A percentile compares a stretch with the other conserved stretches of the same genome.
These are phyloP conservation scores for Neurospora sp. DNA, from an alignment of 495 filamentous ascomycete species.

Conservation along the genomic window DNA sequence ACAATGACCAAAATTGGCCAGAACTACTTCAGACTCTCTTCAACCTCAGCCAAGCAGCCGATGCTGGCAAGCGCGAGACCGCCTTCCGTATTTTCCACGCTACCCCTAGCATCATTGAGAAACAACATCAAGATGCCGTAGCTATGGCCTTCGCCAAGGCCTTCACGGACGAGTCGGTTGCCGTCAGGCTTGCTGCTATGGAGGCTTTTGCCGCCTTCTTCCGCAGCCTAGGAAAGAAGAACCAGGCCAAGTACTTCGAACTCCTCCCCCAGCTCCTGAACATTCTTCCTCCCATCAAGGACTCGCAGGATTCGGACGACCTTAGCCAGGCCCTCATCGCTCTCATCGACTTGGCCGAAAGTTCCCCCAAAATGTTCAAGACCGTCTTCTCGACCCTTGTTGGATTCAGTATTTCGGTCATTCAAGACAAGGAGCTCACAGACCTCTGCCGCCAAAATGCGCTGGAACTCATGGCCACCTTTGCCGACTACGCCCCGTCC, in stretches of 20 bases:
- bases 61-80: slow-evolving; percentile 73
- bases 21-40: slow-evolving; percentile 83
- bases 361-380: slow-evolving; percentile 94
- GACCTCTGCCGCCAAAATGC: slow-evolving; percentile 90
- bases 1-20: slow-evolving; percentile 80
- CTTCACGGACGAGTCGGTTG: slow-evolving; percentile 78
- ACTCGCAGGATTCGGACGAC: slow-evolving; percentile 76
- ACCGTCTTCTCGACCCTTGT: slow-evolving; percentile 81
- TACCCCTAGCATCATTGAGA: slow-evolving; percentile 93
- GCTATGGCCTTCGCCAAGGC: slow-evolving; percentile 76
- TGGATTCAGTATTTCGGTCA: slow-evolving; percentile 80
- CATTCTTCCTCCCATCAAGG: slow-evolving; percentile 86
- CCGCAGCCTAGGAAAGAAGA: slow-evolving; percentile 75
- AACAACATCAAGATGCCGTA: slow-evolving; percentile 82
- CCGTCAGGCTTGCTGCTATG: slow-evolving; percentile 83
- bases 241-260: slow-evolving; percentile 73
- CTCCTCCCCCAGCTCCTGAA: slow-evolving; percentile 85
- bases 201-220: slow-evolving; percentile 96
- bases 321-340: slow-evolving; percentile 81
- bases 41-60: slow-evolving; percentile 71
- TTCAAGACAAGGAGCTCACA: slow-evolving; percentile 89
- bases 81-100: slow-evolving; percentile 92
- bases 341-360: slow-evolving; percentile 87
- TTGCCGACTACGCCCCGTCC: slow-evolving; percentile 84
- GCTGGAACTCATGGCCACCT: slow-evolving; percentile 94